phyloP scores from a whole-genome alignment of 2,329 filamentous ascomycete genomes.

The Bipolaris zeicola region DNA sequence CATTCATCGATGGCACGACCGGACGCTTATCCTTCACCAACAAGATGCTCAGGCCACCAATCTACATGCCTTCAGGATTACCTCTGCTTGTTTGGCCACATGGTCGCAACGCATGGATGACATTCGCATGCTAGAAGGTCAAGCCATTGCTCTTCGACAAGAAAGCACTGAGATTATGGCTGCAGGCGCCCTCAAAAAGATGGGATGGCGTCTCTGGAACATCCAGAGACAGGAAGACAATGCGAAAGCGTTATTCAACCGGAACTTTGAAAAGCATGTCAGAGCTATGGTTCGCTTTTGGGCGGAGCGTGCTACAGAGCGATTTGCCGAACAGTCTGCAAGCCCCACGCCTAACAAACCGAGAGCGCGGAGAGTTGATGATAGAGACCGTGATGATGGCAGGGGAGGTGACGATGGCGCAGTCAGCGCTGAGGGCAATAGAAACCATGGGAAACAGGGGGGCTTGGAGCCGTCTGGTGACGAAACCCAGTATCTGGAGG shows the following conservation, averaged over 20 bases:
- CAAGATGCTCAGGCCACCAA: slow-evolving; percentile 32
- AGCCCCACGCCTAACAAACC: slow-evolving; percentile 32
- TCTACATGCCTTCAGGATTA: slow-evolving; percentile 35
- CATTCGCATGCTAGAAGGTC: slow-evolving; percentile 42
- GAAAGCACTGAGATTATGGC: slow-evolving; percentile 56
- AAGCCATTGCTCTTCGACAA: slow-evolving; percentile 55
- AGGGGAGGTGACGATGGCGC: neutral
- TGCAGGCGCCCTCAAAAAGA: slow-evolving; percentile 57
- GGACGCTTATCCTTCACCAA: slow-evolving; percentile 35
- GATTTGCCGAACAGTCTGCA: slow-evolving; percentile 27
- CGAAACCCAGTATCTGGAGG: slow-evolving; percentile 41
- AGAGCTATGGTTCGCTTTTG: slow-evolving; percentile 62
- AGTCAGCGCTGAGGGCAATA: neutral
- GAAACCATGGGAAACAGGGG: slow-evolving; percentile 7
- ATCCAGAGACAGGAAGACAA: slow-evolving; percentile 57
- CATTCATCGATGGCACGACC: slow-evolving; percentile 53
- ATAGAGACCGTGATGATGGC: neutral
- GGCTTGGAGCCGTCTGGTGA: slow-evolving; percentile 24
- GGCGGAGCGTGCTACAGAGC: slow-evolving; percentile 52
- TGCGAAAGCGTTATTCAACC: slow-evolving; percentile 58
- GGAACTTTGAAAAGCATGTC: slow-evolving; percentile 61
- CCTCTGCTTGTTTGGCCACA: slow-evolving; percentile 33
- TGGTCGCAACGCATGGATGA: slow-evolving; percentile 35
- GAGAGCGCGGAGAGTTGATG: slow-evolving; percentile 15
- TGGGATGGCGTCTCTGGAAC: slow-evolving; percentile 65